Conservation (phyloP, 768 basidiomycete species). For the Strobilomyces dryophilus region DNA sequence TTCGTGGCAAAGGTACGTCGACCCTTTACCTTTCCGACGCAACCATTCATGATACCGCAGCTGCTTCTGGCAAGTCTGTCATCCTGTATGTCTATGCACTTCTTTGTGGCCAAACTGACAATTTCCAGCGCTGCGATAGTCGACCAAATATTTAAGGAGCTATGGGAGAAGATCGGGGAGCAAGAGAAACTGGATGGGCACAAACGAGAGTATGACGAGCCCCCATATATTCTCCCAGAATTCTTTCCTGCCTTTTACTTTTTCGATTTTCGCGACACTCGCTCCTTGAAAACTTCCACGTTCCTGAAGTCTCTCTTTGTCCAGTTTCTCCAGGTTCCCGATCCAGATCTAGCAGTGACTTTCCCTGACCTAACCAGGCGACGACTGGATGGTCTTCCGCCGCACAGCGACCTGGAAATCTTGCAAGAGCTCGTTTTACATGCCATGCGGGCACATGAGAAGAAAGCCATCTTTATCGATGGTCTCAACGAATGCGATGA, state of each 20-base stretch:
- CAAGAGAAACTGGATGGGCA: slow-evolving; percentile 16
- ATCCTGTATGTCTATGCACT: slow-evolving; percentile 14
- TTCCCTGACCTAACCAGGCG: slow-evolving; percentile 21
- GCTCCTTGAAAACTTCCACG: slow-evolving; percentile 12
- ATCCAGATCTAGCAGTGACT: slow-evolving; percentile 15
- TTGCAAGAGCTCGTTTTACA: slow-evolving; percentile 18
- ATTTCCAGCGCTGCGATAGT: slow-evolving; percentile 20
- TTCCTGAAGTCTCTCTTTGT: slow-evolving; percentile 24
- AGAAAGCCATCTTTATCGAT: slow-evolving; percentile 21
- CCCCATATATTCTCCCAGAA: slow-evolving; percentile 17
- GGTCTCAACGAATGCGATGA: slow-evolving; percentile 28
- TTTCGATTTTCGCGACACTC: slow-evolving; percentile 27
- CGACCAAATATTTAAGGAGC: slow-evolving; percentile 20
- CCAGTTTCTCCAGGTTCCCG: slow-evolving; percentile 25
- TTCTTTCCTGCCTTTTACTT: slow-evolving; percentile 26
- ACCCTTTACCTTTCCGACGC: background rate
- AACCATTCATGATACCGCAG: slow-evolving; percentile 8
- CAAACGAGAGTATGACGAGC: slow-evolving; percentile 15
- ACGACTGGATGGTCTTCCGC: slow-evolving; percentile 14
- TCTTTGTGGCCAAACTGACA: slow-evolving; percentile 1
- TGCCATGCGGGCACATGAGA: slow-evolving; percentile 22
- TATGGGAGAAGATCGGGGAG: slow-evolving; percentile 20
- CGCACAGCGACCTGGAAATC: slow-evolving; percentile 11
- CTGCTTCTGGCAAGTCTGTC: slow-evolving; percentile 22
- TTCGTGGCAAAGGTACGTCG: slow-evolving; percentile 19